Evolutionary conservation across 2,329 filamentous ascomycete genomes (phyloP).

Genomic region (Epichloe gansuensis): DNA sequence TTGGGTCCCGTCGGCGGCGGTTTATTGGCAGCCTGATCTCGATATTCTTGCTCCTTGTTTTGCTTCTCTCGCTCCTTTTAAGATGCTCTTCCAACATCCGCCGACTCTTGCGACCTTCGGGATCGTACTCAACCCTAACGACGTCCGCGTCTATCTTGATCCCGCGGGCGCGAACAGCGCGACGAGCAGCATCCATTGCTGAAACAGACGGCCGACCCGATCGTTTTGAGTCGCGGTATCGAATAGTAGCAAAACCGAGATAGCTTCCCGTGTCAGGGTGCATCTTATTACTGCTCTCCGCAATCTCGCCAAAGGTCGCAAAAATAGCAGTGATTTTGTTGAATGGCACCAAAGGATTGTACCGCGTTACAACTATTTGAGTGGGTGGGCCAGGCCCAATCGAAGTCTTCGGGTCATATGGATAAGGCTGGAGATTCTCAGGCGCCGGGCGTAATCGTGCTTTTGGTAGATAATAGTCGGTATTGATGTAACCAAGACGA

Average conservation of each 20-base stretch:
- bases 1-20: constrained; percentile 27
- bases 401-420: constrained; percentile 71
- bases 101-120: constrained; percentile 72
- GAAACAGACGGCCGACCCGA: constrained; percentile 35
- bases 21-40: constrained; percentile 19
- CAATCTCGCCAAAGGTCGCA: constrained; percentile 73
- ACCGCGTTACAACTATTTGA: constrained; percentile 89
- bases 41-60: constrained; percentile 23
- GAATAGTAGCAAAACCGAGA: constrained; percentile 83
- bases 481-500: constrained; percentile 53
- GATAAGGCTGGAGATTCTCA: constrained; percentile 71
- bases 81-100: constrained; percentile 66
- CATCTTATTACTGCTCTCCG: constrained; percentile 84
- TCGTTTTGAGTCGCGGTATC: constrained; percentile 63
- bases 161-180: constrained; percentile 64
- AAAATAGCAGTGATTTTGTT: constrained; percentile 66
- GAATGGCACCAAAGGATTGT: constrained; percentile 79
- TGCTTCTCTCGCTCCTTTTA: constrained; percentile 54
- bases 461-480: constrained; percentile 58
- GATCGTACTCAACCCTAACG: constrained; percentile 78
- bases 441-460: constrained; percentile 59
- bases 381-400: constrained; percentile 81
- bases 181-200: constrained; percentile 70
- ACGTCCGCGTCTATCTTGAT: constrained; percentile 66
- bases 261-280: constrained; percentile 92